A percentile compares a stretch with the other conserved stretches of the same genome.
These are phyloP conservation scores for Xylariaceae sp. DNA, from an alignment of 2,329 filamentous ascomycete species.

Conservation along the genomic window DNA sequence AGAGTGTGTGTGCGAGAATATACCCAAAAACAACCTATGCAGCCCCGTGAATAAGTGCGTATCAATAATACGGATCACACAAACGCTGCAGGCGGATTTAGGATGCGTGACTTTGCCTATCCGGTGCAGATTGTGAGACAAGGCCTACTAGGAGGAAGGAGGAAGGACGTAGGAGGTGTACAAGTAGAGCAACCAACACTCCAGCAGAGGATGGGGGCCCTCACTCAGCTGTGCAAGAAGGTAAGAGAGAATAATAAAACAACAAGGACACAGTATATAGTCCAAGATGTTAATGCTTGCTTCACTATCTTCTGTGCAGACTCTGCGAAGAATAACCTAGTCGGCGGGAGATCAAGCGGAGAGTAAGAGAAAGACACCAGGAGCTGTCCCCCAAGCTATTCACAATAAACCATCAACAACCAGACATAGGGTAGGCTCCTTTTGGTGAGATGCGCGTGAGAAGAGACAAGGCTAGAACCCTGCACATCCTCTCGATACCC, in stretches of 20 bases:
- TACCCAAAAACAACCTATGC: slow-evolving; percentile 8
- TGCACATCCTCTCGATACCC: slow-evolving; percentile 36
- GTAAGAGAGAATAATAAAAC: not conserved
- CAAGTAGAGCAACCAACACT: not conserved
- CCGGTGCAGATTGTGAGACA: slow-evolving; percentile 29
- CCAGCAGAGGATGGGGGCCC: not conserved
- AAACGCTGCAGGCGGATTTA: slow-evolving; percentile 24
- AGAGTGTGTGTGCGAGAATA: too few species aligned
- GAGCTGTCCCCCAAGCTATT: too few species aligned
- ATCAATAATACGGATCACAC: slow-evolving; percentile 25
- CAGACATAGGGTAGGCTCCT: not conserved
- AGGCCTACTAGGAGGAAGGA: slow-evolving; percentile 17
- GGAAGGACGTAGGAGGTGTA: slow-evolving; percentile 12
- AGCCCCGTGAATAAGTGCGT: slow-evolving; percentile 15
- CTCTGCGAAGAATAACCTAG: not conserved
- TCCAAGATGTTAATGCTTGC: not conserved
- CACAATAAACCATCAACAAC: slow-evolving; percentile 1
- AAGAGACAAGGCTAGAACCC: slow-evolving; percentile 41
- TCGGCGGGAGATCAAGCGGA: not conserved
- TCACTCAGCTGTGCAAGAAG: slow-evolving; percentile 9
- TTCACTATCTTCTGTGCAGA: not conserved
- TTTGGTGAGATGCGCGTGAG: slow-evolving; percentile 16
- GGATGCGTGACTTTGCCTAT: slow-evolving; percentile 23
- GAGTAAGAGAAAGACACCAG: not conserved
- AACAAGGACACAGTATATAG: not conserved